Base-by-base conservation (phyloP, 331 rosid genomes). In the Acacia concinna region DNA sequence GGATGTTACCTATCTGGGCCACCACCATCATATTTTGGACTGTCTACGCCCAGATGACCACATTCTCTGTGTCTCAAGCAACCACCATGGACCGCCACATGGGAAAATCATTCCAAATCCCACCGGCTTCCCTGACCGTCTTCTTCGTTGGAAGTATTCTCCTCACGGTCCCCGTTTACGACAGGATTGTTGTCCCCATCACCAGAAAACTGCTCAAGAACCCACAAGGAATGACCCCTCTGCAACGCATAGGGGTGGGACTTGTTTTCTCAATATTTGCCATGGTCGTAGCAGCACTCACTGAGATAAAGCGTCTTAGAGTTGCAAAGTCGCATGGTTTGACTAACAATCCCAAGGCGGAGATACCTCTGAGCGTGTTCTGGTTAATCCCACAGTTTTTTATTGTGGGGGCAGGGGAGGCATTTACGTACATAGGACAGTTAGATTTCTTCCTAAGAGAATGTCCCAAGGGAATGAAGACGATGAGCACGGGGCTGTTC, bases 1-100 rank as follows among this genome's bases (percentile, higher is more conserved):
- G 94, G 81, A 91, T 95, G 97, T 63, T 93, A n/a, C 99, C 99
- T 8, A 91, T 95, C 10, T 95, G 99, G 99, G 99, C 93, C 17
- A 91, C 96, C 9, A 89, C 90, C 21, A 85, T 95, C 20, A 82
- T 95, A 65, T 95, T 93, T 74, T 95, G 98, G 98, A 88, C 97
- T 0, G 86, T 93, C 25, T 88, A 93, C 47, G 99, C 97, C 44
- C 99, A 95, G 75, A 91, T 93, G 96, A 88, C 91, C 21, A 95
- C 99, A 68, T 92, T 95, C 83, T 93, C 97, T 2, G 99, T 93
- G 34, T 91, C 99, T 6, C 99, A 95, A 76, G 97, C 99, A 1
- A 84, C 94, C 32, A 93, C 97, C 85, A 90, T 95, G 97, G 88
- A 95, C 84, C 90, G 93, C 41, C 85, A 71, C 84, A 86, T 95